phyloP scores from a whole-genome alignment of 805 yeast genomes.

The Suhomyces xylopsoci region DNA sequence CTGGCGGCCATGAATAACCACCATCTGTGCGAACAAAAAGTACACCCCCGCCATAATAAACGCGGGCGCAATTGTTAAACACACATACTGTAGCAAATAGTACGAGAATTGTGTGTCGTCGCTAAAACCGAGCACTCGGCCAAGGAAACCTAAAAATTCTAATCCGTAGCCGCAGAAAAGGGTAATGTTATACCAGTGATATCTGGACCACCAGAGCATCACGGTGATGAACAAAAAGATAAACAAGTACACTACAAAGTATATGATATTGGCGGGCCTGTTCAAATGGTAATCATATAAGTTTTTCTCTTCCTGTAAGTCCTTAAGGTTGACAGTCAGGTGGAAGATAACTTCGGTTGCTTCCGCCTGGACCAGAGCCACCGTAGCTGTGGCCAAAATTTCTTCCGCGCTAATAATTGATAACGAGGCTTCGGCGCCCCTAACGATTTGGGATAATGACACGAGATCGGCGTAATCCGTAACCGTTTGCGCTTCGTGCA shows the following conservation, averaged over 20 bases:
- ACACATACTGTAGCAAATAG: conserved; percentile 32
- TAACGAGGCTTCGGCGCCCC: conserved; percentile 39
- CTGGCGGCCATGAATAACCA: conserved; percentile 35
- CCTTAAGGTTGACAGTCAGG: conserved; percentile 31
- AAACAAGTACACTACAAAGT: conserved; percentile 23
- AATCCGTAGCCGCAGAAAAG: conserved; percentile 35
- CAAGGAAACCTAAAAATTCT: conserved; percentile 38
- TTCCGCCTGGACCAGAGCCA: conserved; percentile 16
- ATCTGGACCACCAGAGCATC: conserved; percentile 32
- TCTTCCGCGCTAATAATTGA: conserved; percentile 32
- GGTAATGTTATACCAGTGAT: conserved; percentile 39
- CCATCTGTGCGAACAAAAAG: conserved; percentile 39
- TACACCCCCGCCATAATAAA: conserved; percentile 44
- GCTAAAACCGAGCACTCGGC: conserved; percentile 30
- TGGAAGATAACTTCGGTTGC: conserved; percentile 34
- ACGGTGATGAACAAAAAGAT: conserved; percentile 20
- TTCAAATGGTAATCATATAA: conserved; percentile 23
- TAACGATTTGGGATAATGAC: conserved; percentile 19
- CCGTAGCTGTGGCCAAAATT: conserved; percentile 41
- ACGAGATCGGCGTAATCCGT: conserved; percentile 16
- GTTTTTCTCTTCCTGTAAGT: conserved; percentile 27
- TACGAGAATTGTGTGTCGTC: conserved; percentile 18
- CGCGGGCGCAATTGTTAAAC: conserved; percentile 41
- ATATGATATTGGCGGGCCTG: conserved; percentile 32
- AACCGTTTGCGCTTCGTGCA: conserved; percentile 18